Conservation (phyloP, 345 rosid species). For the Euphorbia peplus region DNA sequence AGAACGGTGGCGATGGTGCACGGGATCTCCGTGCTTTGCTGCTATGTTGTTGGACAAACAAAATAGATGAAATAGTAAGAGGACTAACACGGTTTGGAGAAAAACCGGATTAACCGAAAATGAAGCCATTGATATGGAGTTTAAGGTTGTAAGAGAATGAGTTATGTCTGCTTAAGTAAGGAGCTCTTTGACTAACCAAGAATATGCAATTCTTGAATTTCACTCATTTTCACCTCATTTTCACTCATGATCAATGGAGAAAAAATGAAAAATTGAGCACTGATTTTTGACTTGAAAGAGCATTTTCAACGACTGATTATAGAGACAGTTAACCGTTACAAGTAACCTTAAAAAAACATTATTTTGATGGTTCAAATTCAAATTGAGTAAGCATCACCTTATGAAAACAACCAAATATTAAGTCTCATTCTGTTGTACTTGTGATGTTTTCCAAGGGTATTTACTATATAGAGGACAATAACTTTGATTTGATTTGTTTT, state of each 20-base stretch:
- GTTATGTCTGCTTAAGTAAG: conserved; percentile 27
- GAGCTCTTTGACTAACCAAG: conserved; percentile 16
- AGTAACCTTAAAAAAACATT: conserved; percentile 13
- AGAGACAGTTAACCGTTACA: conserved; percentile 46
- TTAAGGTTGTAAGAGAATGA: background rate
- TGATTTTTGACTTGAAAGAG: conserved; percentile 19
- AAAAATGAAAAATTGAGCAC: background rate
- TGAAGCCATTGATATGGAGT: conserved; percentile 43
- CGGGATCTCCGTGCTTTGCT: conserved; percentile 42
- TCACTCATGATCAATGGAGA: conserved; percentile 17
- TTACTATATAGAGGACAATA: background rate
- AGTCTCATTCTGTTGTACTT: conserved; percentile 10
- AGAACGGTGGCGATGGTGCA: conserved; percentile 30
- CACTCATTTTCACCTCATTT: conserved; percentile 41
- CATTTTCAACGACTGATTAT: conserved; percentile 32
- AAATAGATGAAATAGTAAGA: conserved; percentile 30
- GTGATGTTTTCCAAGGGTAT: background rate
- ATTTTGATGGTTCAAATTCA: conserved; percentile 3
- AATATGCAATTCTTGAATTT: conserved; percentile 19
- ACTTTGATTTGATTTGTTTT: too few species aligned
- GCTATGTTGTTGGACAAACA: conserved; percentile 27
- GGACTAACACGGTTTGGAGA: conserved; percentile 22
- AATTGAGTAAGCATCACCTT: too few species aligned
- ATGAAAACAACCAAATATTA: background rate
- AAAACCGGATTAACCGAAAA: conserved; percentile 18